A percentile compares a stretch with the other conserved stretches of the same genome.
Evolutionary conservation across 1,284 basidiomycete genomes (phyloP).

Genomic region (Cutaneotrichosporon cavernicola): DNA sequence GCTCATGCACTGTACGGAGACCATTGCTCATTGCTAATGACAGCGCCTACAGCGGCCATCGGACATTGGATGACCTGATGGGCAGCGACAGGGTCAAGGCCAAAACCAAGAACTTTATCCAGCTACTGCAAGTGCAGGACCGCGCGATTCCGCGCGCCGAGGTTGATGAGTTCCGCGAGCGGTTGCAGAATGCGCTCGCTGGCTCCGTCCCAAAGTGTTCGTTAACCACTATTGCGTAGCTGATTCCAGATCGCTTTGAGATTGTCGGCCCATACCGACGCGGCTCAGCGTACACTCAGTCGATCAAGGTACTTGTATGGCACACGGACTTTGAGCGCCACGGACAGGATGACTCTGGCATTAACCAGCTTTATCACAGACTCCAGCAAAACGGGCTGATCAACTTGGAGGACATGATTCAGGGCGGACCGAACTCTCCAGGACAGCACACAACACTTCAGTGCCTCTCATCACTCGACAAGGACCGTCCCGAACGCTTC

Average conservation of each 20-base stretch:
- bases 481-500: neutral
- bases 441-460: neutral
- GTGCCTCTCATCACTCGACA: neutral
- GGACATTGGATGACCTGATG: neutral
- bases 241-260: neutral
- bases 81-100: neutral
- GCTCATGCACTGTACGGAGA: neutral
- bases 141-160: neutral
- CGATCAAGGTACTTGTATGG: constrained; percentile 2
- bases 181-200: neutral
- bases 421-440: neutral
- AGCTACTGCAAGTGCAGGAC: neutral
- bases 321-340: constrained; percentile 1
- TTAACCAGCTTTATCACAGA: neutral
- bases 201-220: neutral
- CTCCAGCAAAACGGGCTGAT: neutral
- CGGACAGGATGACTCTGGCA: neutral
- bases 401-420: neutral
- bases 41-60: neutral
- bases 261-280: neutral
- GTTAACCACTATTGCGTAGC: neutral
- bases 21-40: neutral
- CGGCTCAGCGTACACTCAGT: neutral
- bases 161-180: constrained; percentile 2
- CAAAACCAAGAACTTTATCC: neutral